phyloP scores from a whole-genome alignment of 208 protist genomes.

The Trypanosoma vivax region DNA sequence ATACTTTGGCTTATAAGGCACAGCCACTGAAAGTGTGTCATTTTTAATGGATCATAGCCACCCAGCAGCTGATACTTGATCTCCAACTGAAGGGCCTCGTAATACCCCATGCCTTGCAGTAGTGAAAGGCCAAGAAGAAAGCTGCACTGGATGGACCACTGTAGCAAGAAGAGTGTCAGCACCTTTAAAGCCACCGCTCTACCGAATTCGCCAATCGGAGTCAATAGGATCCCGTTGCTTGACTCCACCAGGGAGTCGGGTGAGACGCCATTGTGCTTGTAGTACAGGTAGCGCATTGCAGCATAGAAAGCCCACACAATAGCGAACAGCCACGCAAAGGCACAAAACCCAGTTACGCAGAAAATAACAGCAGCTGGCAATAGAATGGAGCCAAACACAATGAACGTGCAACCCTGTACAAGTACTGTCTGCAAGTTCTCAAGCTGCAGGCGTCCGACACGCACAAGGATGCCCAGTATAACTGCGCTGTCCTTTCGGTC shows the following conservation, averaged over 20 bases:
- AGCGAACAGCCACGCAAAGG: conserved; percentile 35
- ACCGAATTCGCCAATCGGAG: conserved; percentile 28
- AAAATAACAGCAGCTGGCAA: conserved; percentile 36
- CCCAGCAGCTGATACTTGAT: conserved; percentile 5
- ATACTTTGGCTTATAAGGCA: conserved; percentile 21
- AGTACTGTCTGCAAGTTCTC: conserved; percentile 47
- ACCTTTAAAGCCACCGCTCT: conserved; percentile 39
- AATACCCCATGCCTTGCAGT: background rate
- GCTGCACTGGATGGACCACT: conserved; percentile 36
- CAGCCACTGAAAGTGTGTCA: conserved; percentile 16
- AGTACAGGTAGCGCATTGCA: conserved; percentile 36
- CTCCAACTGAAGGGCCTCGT: conserved; percentile 7
- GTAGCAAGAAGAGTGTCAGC: conserved; percentile 39
- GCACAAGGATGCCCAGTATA: conserved; percentile 51
- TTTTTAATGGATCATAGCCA: conserved; percentile 8
- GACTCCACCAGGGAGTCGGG: conserved; percentile 8
- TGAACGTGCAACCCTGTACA: conserved; percentile 51
- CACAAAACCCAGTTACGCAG: conserved; percentile 23
- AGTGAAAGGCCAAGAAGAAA: conserved; percentile 44
- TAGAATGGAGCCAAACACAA: conserved; percentile 40
- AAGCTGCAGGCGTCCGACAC: conserved; percentile 36
- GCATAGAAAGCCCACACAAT: conserved; percentile 25
- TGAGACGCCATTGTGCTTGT: conserved; percentile 5
- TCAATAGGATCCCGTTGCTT: conserved; percentile 12
- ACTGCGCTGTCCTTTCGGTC: conserved; percentile 38